Conservation (phyloP, 2,329 filamentous ascomycete genomes). For the Pseudocercospora macadamiae region DNA sequence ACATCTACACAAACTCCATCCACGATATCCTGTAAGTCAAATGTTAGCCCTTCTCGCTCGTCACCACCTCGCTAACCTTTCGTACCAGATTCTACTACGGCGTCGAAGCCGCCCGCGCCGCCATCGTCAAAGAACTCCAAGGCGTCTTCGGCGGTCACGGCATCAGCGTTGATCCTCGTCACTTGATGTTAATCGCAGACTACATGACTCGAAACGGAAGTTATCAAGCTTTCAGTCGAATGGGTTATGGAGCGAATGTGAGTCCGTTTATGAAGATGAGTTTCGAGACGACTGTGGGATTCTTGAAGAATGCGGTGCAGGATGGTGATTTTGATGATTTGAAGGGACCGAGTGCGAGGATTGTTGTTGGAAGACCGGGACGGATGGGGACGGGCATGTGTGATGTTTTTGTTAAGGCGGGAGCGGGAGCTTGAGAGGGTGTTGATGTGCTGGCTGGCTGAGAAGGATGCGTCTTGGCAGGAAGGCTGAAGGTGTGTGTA, state of each 20-base stretch:
- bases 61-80: too few species aligned
- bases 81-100: too few species aligned
- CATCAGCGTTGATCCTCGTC: conserved; percentile 87
- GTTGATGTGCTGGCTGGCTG: too few species aligned
- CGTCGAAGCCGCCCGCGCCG: conserved; percentile 86
- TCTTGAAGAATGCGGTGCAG: conserved; percentile 88
- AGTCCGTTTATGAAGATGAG: conserved; percentile 98
- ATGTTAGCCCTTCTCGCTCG: too few species aligned
- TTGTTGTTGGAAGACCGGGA: conserved; percentile 83
- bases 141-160: conserved; percentile 87
- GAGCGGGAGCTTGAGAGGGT: too few species aligned
- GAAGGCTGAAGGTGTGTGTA: too few species aligned
- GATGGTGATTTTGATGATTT: conserved; percentile 91
- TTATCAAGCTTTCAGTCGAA: conserved; percentile 91
- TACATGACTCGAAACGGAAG: conserved; percentile 94
- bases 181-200: conserved; percentile 93
- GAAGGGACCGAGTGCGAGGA: conserved; percentile 78
- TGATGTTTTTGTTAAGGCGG: conserved; percentile 81
- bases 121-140: conserved; percentile 83
- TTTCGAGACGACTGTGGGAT: conserved; percentile 95
- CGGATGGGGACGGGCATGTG: conserved; percentile 89
- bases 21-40: conserved; percentile 79
- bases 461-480: too few species aligned
- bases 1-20: conserved; percentile 90
- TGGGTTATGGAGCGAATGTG: conserved; percentile 80